Base-by-base conservation (phyloP, 202 grass and related monocot species). In the Brachypodium distachyon region DNA sequence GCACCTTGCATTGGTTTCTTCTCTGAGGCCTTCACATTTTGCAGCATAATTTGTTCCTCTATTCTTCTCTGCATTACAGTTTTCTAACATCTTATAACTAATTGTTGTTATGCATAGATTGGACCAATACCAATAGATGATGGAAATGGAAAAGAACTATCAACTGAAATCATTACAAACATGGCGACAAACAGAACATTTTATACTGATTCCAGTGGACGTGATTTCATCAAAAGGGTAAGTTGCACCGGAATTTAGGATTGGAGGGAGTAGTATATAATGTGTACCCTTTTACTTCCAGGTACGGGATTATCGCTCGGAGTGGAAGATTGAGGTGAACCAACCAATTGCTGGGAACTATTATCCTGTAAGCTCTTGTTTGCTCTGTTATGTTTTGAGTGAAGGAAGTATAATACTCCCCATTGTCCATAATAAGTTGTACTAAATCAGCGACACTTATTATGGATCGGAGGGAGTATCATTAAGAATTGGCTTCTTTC, bases 211-310 rank as follows among this genome's bases (percentile, higher is more conserved):
- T 97, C 94, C 33, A 94, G 64, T 86, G 94, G 94, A 51, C 91
- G 91, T 16, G 94, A 97, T 90, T 97, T 97, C 80, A 91, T 97
- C 78, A 92, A 92, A 87, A 90, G 91, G 81, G 94, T 97, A 88
- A 82, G 50, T 44, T 76, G 56, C 42, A 60, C 42, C 68, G 1
- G 3, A 12, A n/a, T n/a, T n/a, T n/a, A n/a, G n/a, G n/a, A n/a
- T n/a, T n/a, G n/a, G n/a, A n/a, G n/a, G n/a, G n/a, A n/a, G n/a
- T 58, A 46, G 63, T 81, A 38, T 5, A 42, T 19, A 29, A 42
- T 27, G 11, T 27, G 11, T 55, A 12, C 9, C 38, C 14, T 40
- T 33, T 27, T 74, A 79, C 33, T 74, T 93, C 42, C 88, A 97
- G 94, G 83, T 97, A 72, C 72, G 94, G 63, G 91, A 97, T 91